A percentile compares a stretch with the other conserved stretches of the same genome.
Conservation (phyloP, 2,329 filamentous ascomycete genomes). For the Pseudogymnoascus sp. region DNA sequence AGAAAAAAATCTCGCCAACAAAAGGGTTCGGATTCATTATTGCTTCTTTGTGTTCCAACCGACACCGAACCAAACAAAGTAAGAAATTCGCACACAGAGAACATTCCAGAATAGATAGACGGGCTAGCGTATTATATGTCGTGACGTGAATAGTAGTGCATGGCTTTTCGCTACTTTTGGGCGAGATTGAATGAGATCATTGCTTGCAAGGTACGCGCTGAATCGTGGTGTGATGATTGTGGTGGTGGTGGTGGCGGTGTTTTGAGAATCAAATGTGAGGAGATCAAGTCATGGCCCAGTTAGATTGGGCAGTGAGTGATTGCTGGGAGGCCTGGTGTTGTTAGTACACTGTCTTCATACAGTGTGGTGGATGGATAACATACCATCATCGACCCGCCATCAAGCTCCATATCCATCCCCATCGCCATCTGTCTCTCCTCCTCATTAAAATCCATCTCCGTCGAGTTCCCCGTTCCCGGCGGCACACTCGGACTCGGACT, state of each 20-base stretch:
- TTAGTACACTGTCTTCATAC: background rate
- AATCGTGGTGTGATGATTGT: background rate
- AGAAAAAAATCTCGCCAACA: no score
- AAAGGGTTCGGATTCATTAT: background rate
- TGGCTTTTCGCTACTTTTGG: background rate
- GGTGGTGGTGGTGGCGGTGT: background rate
- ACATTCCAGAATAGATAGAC: background rate
- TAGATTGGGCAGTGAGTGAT: background rate
- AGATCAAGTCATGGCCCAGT: background rate
- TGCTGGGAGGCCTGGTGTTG: background rate
- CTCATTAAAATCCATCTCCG: slow-evolving; percentile 3
- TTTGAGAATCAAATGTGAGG: background rate
- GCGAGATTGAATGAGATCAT: background rate
- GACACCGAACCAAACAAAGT: background rate
- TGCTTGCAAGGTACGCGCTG: background rate
- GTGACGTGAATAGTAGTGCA: background rate
- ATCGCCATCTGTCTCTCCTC: background rate
- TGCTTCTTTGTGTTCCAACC: background rate
- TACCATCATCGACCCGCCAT: background rate
- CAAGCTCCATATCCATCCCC: slow-evolving; percentile 26
- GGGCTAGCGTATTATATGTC: background rate
- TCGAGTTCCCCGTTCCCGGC: background rate
- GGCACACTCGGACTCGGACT: background rate
- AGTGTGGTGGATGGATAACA: background rate
- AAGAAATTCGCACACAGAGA: background rate